A percentile compares a stretch with the other conserved stretches of the same genome.
These are phyloP conservation scores for Eucalyptus sp. DNA, from an alignment of 345 rosid species.

Conservation along the genomic window DNA sequence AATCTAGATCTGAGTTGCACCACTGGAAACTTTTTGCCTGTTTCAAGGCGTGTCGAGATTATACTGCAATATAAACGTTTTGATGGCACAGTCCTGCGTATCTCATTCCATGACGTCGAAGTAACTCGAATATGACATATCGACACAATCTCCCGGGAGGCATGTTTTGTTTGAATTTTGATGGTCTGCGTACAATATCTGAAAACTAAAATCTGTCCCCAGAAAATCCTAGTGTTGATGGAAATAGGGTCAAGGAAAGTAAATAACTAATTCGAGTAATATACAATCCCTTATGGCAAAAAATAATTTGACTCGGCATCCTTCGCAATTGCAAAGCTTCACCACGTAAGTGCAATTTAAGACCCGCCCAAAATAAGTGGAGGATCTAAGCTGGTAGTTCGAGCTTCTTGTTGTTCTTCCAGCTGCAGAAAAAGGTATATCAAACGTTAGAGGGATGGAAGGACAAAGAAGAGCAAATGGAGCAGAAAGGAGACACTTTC, in stretches of 20 bases:
- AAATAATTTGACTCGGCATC: background rate
- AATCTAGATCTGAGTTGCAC: background rate
- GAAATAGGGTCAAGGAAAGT: background rate
- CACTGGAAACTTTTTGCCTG: background rate
- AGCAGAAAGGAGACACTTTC: background rate
- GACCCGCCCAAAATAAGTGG: background rate
- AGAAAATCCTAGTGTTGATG: background rate
- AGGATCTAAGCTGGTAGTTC: slow-evolving; percentile 55
- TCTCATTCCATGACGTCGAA: background rate
- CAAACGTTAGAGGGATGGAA: background rate
- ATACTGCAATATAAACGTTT: background rate
- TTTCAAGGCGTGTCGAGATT: background rate
- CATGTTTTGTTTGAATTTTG: background rate
- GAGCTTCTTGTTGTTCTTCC: slow-evolving; percentile 87
- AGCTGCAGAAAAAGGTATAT: slow-evolving; percentile 20
- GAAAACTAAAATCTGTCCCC: background rate
- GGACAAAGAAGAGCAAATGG: background rate
- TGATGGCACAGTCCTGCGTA: background rate
- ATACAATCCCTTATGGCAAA: background rate
- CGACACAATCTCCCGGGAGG: background rate
- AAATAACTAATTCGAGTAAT: background rate
- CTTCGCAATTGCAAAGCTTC: background rate
- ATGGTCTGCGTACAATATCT: background rate
- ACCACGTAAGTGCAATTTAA: background rate
- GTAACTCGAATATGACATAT: background rate